Conservation (phyloP, 352 stramenopile genomes). For the Phytophthora brassicae region DNA sequence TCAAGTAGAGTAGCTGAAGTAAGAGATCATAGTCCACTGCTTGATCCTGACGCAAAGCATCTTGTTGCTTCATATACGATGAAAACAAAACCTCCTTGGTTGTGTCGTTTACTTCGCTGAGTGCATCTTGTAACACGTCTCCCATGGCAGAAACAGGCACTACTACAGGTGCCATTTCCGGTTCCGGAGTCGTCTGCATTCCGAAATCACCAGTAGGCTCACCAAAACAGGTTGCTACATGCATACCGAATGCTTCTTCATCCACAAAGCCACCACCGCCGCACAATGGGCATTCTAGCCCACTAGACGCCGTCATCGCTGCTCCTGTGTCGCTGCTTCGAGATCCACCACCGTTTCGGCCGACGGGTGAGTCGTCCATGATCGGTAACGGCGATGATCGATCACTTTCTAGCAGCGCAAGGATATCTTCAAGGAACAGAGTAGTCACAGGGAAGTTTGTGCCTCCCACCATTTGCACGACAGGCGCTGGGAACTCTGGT, state of each 20-base stretch:
- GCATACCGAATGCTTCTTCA: slow-evolving; percentile 86
- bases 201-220: slow-evolving; percentile 30
- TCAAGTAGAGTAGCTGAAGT: slow-evolving; percentile 59
- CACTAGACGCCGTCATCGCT: slow-evolving; percentile 12
- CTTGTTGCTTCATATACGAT: slow-evolving; percentile 63
- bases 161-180: slow-evolving; percentile 6
- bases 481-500: slow-evolving; percentile 60
- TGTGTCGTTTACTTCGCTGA: slow-evolving; percentile 33
- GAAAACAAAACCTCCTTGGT: slow-evolving; percentile 46
- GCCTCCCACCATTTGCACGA: slow-evolving; percentile 80
- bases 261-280: slow-evolving; percentile 60
- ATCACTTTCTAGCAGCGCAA: slow-evolving; percentile 51
- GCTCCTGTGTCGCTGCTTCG: not conserved
- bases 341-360: slow-evolving; percentile 6
- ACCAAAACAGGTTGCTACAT: slow-evolving; percentile 83
- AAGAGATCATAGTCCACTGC: slow-evolving; percentile 74
- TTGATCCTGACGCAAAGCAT: slow-evolving; percentile 61
- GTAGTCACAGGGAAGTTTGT: slow-evolving; percentile 90
- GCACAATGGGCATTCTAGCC: slow-evolving; percentile 85
- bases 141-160: slow-evolving; percentile 33
- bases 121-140: slow-evolving; percentile 37
- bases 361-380: slow-evolving; percentile 25
- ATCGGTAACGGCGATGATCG: slow-evolving; percentile 30
- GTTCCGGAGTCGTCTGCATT: slow-evolving; percentile 3
- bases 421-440: slow-evolving; percentile 92